Evolutionary conservation across 306 rosid species (phyloP), one percentile per base, ranked within the genome.

Genomic region (Rosa multiflora): DNA sequence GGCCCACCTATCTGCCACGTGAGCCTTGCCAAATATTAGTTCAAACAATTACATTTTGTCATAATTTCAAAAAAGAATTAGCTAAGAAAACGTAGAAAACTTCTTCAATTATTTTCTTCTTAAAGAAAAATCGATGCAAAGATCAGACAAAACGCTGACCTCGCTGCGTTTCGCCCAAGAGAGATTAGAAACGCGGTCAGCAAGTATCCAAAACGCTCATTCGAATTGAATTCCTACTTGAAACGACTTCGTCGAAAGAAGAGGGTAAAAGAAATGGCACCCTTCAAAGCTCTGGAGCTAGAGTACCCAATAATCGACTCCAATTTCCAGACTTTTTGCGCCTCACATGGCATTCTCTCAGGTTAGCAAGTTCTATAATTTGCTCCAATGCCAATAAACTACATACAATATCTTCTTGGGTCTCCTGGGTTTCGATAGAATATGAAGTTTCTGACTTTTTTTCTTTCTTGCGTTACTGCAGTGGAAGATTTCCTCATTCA

Each of bases 401-500:
- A 20, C 43, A 52, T 18, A 49, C 4, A n/a, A 4, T 58, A 35
- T 23, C 48, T 29, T 37, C 12, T 1, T 51, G 59, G 59, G 7
- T 46, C 56, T 70, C 56, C 23, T 70, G 55, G 3, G 23, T 11
- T 23, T 70, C 14, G n/a, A 13, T 46, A 70, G 23, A 52, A 21
- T 42, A 40, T 47, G 23, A 26, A 51, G 6, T 40, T 69, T 62
- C 44, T 26, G 40, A 68, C 37, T 17, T 67, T 76, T 3, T 3
- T 32, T 32, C 21, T 32, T 77, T 23, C 0, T 23, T 23, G 17
- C 14, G 48, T 37, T 37, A 52, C 5, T 70, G 74, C 88, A 88
- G 97, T 89, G 74, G 96, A 93, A 86, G 97, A 91, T 84, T 91
- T 89, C 78, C 96, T 91, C 75, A 78, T 93, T 4, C 86, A 83